These are phyloP conservation scores for Halenospora varia DNA, from an alignment of 495 filamentous ascomycete species.

Conservation along the genomic window DNA sequence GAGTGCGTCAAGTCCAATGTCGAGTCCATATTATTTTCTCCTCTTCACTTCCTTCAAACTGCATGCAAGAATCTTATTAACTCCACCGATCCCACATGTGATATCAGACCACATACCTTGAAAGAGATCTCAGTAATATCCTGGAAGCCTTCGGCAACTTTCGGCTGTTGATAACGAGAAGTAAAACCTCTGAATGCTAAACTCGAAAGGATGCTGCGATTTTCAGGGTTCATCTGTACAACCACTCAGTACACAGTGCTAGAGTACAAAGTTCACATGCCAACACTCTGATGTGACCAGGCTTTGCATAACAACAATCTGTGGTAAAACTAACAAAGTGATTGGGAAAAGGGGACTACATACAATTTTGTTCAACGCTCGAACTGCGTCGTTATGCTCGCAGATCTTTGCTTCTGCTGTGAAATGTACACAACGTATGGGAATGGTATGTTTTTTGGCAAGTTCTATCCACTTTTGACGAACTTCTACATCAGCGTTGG, in stretches of 20 bases:
- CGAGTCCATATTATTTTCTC: constrained; percentile 59
- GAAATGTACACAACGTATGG: constrained; percentile 85
- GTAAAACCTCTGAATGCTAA: constrained; percentile 75
- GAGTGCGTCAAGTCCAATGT: constrained; percentile 61
- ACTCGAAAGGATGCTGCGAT: constrained; percentile 65
- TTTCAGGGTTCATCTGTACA: constrained; percentile 75
- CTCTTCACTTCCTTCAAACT: constrained; percentile 55
- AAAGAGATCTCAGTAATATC: constrained; percentile 62
- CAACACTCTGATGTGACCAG: background rate
- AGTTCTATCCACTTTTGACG: constrained; percentile 71
- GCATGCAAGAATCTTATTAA: background rate
- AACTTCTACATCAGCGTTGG: constrained; percentile 76
- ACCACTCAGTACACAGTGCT: background rate
- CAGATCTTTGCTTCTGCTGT: constrained; percentile 67
- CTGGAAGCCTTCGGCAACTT: constrained; percentile 74
- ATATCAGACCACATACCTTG: constrained; percentile 35
- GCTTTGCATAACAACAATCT: constrained; percentile 8
- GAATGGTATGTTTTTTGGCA: constrained; percentile 63
- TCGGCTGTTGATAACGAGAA: constrained; percentile 66
- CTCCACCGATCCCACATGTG: background rate
- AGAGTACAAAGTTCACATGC: background rate
- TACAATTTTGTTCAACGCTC: constrained; percentile 61
- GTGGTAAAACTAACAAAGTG: constrained; percentile 7
- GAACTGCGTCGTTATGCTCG: constrained; percentile 84
- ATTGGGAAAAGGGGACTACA: constrained; percentile 9